Base-by-base conservation (phyloP, 371 early-diverging fungal genomes). In the Rhizopus microsporus region DNA sequence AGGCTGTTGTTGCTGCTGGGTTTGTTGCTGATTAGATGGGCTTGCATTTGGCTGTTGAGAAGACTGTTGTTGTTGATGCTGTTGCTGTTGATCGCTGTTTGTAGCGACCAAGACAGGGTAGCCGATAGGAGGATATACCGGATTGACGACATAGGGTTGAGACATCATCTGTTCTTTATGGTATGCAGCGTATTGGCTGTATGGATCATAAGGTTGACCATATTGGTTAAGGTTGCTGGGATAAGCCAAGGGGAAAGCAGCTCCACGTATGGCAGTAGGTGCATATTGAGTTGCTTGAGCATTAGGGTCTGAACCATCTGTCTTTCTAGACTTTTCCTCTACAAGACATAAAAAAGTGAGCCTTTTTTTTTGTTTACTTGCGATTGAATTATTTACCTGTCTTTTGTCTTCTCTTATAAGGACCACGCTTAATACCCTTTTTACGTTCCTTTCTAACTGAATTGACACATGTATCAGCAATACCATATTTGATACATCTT, bases 381-480 rank as follows among this genome's bases (percentile, higher is more conserved):
- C 35, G 16, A 34, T 7, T 7, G 15, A 29, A 49, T 30, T 65
- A 56, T 51, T 54, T 64, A 56, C 67, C 69, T 52, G 63, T 56
- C 59, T 77, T 77, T 39, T 65, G 72, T 73, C 81, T 76, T 63
- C 80, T 71, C 70, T 89, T 89, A 63, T 94, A 94, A 29, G 93
- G 93, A 23, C 93, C 91, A 53, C 94, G 82, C 62, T 92, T 91
- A 50, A 90, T 77, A 10, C 93, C 94, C 70, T 88, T 92, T 69
- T 88, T 88, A 43, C 96, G 85, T 45, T 88, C 88, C 73, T 94
- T 94, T 50, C 96, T 81, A 23, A 82, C 83, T 4, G 93, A 93
- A 68, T 93, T 88, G 0, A 85, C 81, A 65, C 96, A 95, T 5
- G 89, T 79, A 12, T 86, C 88, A 3, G 73, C 78, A 34, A 94